Percentiles rank a stretch among this genome's conserved stretches.
Evolutionary conservation across 2,329 filamentous ascomycete genomes (phyloP).

Genomic region (Penicillium olsonii): DNA sequence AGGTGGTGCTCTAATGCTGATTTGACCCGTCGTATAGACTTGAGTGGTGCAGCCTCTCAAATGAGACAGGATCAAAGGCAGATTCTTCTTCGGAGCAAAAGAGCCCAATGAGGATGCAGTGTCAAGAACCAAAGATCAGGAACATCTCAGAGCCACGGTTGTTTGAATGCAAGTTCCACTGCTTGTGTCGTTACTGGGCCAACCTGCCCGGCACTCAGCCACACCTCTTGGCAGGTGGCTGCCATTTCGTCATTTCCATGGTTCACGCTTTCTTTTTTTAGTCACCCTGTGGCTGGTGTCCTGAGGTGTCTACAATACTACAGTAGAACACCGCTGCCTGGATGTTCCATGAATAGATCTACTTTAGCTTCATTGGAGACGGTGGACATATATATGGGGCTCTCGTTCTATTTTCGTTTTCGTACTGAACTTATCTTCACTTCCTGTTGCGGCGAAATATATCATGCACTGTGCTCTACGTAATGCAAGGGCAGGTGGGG

Average conservation of each 20-base stretch:
- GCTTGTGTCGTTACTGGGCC: slow-evolving; percentile 10
- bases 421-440: too few species aligned
- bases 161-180: neutral
- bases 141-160: slow-evolving; percentile 12
- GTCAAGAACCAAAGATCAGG: neutral
- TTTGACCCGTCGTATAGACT: slow-evolving; percentile 1
- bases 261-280: slow-evolving; percentile 7
- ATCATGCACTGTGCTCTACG: neutral
- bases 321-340: neutral
- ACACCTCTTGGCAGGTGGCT: slow-evolving; percentile 9
- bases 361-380: neutral
- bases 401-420: too few species aligned
- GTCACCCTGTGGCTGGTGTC: neutral
- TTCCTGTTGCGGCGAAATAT: neutral
- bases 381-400: too few species aligned
- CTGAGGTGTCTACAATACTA: too few species aligned
- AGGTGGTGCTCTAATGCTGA: slow-evolving; percentile 1
- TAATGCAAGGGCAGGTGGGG: slow-evolving; percentile 3
- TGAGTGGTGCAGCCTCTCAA: neutral
- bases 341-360: neutral
- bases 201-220: slow-evolving; percentile 7
- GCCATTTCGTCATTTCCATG: neutral
- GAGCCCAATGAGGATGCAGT: slow-evolving; percentile 5
- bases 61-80: neutral
- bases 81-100: slow-evolving; percentile 2